Percentiles rank a stretch among this genome's conserved stretches.
Evolutionary conservation across 495 filamentous ascomycete genomes (phyloP).

Genomic region (Saxophila tyrrhenica): DNA sequence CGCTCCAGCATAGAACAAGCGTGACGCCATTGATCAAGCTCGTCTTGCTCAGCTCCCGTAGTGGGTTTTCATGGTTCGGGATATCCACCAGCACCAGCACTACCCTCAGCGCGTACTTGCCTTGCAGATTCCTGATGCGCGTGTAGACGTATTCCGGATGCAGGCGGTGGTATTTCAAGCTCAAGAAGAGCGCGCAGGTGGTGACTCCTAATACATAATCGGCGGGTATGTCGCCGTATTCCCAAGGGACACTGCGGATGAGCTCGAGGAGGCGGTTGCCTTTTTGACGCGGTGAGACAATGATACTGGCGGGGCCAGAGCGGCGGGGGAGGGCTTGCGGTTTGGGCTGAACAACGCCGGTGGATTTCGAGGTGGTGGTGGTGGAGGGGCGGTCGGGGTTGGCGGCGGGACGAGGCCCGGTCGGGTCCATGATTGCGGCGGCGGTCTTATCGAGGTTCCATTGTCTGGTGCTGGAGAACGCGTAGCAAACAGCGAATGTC

Average conservation of each 20-base stretch:
- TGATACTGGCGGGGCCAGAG: constrained; percentile 61
- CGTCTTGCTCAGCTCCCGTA: constrained; percentile 79
- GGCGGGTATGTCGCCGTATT: constrained; percentile 87
- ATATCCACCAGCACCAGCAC: constrained; percentile 90
- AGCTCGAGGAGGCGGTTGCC: constrained; percentile 86
- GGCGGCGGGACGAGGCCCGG: too few relatives aligned
- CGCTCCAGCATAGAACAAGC: constrained; percentile 83
- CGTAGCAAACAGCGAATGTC: not conserved
- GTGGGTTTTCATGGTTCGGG: constrained; percentile 63
- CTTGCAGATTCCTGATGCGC: constrained; percentile 66
- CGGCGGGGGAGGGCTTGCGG: constrained; percentile 66
- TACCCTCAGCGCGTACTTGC: constrained; percentile 73
- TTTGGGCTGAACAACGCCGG: constrained; percentile 52
- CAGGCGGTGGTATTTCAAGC: constrained; percentile 91
- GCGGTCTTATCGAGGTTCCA: not conserved
- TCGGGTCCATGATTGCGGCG: not conserved
- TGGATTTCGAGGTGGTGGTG: not conserved
- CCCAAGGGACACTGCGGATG: constrained; percentile 79
- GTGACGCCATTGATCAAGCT: constrained; percentile 87
- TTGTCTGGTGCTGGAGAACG: not conserved
- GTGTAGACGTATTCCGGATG: constrained; percentile 98
- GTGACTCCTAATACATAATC: constrained; percentile 85
- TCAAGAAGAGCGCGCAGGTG: constrained; percentile 85
- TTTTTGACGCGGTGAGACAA: constrained; percentile 80
- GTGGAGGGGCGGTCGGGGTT: constrained; percentile 7